phyloP scores from a whole-genome alignment of 768 basidiomycete species.

The Candolleomyces efflorescens region DNA sequence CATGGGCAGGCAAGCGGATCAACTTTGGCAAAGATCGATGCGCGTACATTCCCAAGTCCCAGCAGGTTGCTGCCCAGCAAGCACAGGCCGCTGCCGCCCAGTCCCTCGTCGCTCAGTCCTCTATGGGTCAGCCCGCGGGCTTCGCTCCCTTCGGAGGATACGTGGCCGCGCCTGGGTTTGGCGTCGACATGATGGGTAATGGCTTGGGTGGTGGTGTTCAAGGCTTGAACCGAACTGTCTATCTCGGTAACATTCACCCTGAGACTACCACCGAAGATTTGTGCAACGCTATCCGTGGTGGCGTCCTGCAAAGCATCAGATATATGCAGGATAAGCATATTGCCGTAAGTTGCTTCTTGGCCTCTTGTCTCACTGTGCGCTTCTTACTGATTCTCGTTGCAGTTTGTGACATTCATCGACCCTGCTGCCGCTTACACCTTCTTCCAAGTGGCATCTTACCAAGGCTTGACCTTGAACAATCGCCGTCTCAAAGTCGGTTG shows the following conservation, averaged over 20 bases:
- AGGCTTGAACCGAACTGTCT: slow-evolving; percentile 87
- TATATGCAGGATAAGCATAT: slow-evolving; percentile 98
- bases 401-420: slow-evolving; percentile 95
- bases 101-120: slow-evolving; percentile 57
- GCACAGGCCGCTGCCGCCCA: slow-evolving; percentile 86
- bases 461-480: slow-evolving; percentile 89
- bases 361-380: not conserved
- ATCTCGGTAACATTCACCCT: slow-evolving; percentile 94
- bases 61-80: slow-evolving; percentile 83
- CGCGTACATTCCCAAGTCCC: slow-evolving; percentile 95
- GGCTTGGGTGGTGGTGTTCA: slow-evolving; percentile 34
- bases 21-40: slow-evolving; percentile 99
- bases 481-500: slow-evolving; percentile 95
- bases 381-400: slow-evolving; percentile 9
- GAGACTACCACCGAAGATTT: slow-evolving; percentile 94
- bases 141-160: slow-evolving; percentile 52
- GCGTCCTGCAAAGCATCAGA: slow-evolving; percentile 89
- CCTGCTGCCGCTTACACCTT: slow-evolving; percentile 91
- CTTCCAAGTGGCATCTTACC: slow-evolving; percentile 87
- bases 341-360: slow-evolving; percentile 54
- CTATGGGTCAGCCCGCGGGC: slow-evolving; percentile 27
- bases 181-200: slow-evolving; percentile 39
- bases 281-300: slow-evolving; percentile 96
- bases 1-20: slow-evolving; percentile 94
- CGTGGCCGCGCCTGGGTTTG: slow-evolving; percentile 39